phyloP scores from a whole-genome alignment of 1,284 basidiomycete species.

The Melampsora americana region DNA sequence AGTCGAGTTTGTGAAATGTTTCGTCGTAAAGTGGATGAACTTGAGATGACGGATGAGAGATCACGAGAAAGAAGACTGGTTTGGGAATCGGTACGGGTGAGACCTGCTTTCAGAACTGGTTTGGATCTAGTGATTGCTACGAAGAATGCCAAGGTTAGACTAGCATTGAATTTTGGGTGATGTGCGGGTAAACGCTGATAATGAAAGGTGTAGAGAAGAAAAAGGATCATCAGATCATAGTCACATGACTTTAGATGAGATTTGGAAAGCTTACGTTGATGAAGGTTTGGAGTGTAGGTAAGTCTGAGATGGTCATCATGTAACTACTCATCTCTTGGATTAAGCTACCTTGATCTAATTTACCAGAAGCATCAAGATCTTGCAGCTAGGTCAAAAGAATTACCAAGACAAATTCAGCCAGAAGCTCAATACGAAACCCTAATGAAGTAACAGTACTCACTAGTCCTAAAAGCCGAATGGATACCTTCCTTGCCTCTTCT shows the following conservation, averaged over 20 bases:
- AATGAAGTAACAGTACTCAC: neutral
- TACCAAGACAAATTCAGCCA: neutral
- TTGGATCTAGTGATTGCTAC: neutral
- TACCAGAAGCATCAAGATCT: neutral
- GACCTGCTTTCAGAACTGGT: neutral
- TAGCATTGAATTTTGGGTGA: conserved; percentile 3
- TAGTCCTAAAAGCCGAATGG: conserved; percentile 28
- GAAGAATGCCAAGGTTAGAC: neutral
- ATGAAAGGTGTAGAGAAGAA: neutral
- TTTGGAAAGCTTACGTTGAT: neutral
- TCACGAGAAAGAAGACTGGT: neutral
- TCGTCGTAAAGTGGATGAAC: neutral
- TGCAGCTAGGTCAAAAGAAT: neutral
- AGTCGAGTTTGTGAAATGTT: neutral
- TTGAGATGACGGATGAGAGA: neutral
- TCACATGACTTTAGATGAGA: neutral
- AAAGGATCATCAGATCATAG: neutral
- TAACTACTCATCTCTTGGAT: neutral
- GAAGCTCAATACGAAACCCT: too few relatives aligned
- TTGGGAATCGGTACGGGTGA: neutral
- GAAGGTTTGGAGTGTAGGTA: neutral
- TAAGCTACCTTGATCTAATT: neutral
- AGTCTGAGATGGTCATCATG: neutral
- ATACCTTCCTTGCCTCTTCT: conserved; percentile 11
- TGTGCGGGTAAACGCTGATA: neutral